Percentiles rank a stretch among this genome's conserved stretches.
Evolutionary conservation across 2,329 filamentous ascomycete genomes (phyloP).

Genomic region (Sordariomycetes sp.): DNA sequence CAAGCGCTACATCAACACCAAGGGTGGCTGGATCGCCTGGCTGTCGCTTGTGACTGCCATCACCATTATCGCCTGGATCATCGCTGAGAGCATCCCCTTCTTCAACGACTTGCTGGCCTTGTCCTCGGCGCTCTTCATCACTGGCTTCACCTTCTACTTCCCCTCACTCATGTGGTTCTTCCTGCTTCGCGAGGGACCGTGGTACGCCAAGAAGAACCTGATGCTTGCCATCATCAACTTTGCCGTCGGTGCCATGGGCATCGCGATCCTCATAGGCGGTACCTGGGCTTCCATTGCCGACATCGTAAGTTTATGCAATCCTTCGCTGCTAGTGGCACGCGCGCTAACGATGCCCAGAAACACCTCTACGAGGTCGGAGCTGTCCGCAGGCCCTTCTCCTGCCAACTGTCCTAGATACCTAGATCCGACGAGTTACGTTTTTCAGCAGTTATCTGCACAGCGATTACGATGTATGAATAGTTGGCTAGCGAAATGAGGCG

Average conservation of each 20-base stretch:
- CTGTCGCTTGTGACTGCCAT: conserved; percentile 43
- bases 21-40: conserved; percentile 45
- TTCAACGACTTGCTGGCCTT: conserved; percentile 59
- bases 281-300: conserved; percentile 21
- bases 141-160: conserved; percentile 31
- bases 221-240: conserved; percentile 13
- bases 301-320: conserved; percentile 18
- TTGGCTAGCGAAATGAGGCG: no score
- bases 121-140: conserved; percentile 40
- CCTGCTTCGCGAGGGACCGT: conserved; percentile 21
- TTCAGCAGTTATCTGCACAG: no score
- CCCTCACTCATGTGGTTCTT: conserved; percentile 34
- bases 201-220: conserved; percentile 19
- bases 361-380: conserved; percentile 14
- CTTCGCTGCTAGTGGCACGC: not conserved
- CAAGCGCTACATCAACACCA: conserved; percentile 37
- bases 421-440: no score
- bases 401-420: no score
- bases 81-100: conserved; percentile 64
- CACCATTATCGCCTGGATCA: conserved; percentile 59
- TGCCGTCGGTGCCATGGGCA: conserved; percentile 18
- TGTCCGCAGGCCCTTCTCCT: conserved; percentile 17
- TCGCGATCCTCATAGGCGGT: conserved; percentile 20
- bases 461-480: no score
- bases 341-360: conserved; percentile 7